Evolutionary conservation across 495 filamentous ascomycete genomes (phyloP), one percentile per base, ranked within the genome.

Genomic region (Hypoxylon subgilvum): DNA sequence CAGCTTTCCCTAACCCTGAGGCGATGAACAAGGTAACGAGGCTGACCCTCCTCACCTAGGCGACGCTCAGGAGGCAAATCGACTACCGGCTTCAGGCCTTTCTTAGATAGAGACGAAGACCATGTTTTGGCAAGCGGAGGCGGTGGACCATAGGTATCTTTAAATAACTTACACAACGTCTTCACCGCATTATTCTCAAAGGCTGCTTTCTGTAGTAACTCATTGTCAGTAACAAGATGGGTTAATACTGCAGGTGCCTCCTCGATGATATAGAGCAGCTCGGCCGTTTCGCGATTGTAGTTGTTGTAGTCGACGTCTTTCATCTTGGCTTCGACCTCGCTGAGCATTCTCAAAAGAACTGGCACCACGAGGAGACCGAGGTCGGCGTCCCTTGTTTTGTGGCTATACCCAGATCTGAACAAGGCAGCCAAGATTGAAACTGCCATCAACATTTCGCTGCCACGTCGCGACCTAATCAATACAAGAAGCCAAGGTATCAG

Each of bases 401-500:
- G 81, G 2, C 85, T 80, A 48, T 91, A 78, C 1, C 84, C 84
- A 21, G 86, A 78, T 48, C 88, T 85, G 69, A 86, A 90, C 5
- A 95, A 75, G n/a, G 84, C 84, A 2, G 88, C 85, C 30, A 96
- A 77, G 1, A 96, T 76, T 34, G 86, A 87, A 13, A 88, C 84
- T n/a, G 95, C 89, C 80, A 87, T 87, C 43, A 96, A 72, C 19
- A 90, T 82, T 23, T 84, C 81, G 62, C 86, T 75, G 6, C 85
- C 86, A 36, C 72, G 73, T 42, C 84, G 80, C 9, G 82, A 82
- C 58, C 90, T 80, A 19, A 87, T 79, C 10, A 90, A 68, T 47
- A 84, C 77, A 21, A 97, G 81, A 9, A 98, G 83, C 89, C 91
- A 97, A 8, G 87, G 84, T 32, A 96, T 81, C 8, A 97, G 71